Conservation (phyloP, 2,329 filamentous ascomycete species). For the Fusarium tuaranense region DNA sequence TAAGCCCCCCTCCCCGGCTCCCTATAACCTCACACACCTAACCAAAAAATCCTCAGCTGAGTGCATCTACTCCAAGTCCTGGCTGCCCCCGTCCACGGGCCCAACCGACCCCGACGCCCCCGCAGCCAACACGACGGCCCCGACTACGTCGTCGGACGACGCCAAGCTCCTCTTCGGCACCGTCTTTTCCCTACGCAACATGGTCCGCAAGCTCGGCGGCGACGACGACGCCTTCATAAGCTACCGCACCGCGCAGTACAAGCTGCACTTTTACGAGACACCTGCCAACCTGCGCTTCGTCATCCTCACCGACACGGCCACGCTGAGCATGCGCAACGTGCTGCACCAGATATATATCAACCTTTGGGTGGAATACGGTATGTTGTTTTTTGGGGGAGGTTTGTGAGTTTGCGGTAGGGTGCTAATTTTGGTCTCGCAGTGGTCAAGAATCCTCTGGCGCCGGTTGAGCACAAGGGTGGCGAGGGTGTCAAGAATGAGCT, state of each 20-base stretch:
- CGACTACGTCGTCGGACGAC: constrained; percentile 73
- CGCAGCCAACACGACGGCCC: constrained; percentile 14
- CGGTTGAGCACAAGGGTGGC: constrained; percentile 76
- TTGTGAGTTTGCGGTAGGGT: background rate
- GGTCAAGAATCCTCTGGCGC: constrained; percentile 77
- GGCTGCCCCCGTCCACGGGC: constrained; percentile 69
- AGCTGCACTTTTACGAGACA: constrained; percentile 99
- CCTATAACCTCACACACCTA: background rate
- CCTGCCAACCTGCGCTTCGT: constrained; percentile 96
- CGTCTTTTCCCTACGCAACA: constrained; percentile 95
- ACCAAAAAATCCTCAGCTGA: constrained; percentile 73
- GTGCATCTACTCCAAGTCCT: constrained; percentile 94
- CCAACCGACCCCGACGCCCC: constrained; percentile 31
- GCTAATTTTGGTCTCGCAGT: constrained; percentile 55
- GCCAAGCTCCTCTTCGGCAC: constrained; percentile 98
- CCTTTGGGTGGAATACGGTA: constrained; percentile 95
- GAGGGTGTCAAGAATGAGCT: constrained; percentile 78
- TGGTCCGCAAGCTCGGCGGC: constrained; percentile 94
- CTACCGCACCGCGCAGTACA: constrained; percentile 94
- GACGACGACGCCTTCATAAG: constrained; percentile 95
- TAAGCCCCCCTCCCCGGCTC: constrained; percentile 57
- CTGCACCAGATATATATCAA: constrained; percentile 99
- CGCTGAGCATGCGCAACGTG: constrained; percentile 91
- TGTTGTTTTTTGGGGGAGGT: constrained; percentile 39
- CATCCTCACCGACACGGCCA: constrained; percentile 92